Evolutionary conservation across 2,329 filamentous ascomycete species (phyloP), one percentile per base, ranked within the genome.

Genomic region (Calycina herbarum): DNA sequence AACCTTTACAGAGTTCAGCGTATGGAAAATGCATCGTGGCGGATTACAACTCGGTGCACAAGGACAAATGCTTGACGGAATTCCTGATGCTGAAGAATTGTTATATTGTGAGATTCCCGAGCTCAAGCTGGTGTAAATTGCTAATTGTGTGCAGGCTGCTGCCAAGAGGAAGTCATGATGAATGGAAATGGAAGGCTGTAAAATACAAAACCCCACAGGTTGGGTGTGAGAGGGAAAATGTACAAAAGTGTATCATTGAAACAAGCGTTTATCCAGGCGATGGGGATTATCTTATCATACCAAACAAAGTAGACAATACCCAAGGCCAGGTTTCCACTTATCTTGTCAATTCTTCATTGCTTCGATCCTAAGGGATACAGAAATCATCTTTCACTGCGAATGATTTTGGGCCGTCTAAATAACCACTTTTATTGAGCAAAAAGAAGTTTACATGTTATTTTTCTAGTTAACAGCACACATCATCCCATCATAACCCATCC

Each of bases 21-120:
- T 99, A 98, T 75, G 95, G 94, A 71, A 94, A 93, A 82, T 99
- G 95, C 77, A 89, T 99, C 69, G 85, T 94, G 61, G 86, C 87
- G 48, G 94, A 98, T 76, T 98, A 96, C 79, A 94, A 94, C 75
- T 87, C 93, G 3, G 87, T 97, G 2, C 86, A 93, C 72, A 96
- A 96, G 76, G 92, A 97, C 76, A 95, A 95, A 82, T 99, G 95
- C 75, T 83, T 84, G 4, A 87, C 87, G 65, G 93, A 97, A 75
- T 98, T 99, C 72, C 82, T 95, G 78, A 87, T 81, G 70, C 78
- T 98, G 59, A 97, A 96, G 77, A 84, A 96, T 71, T 98, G 94
- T 76, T 96, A 93, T 75, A 74, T 96, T 74, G 94, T 54, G 27
- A 17, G 31, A 20, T 40, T 24, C 1, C 11, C 27, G 20, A 24